Conservation (phyloP, 1,139 yeast genomes). For the Candida sanyaensis region DNA sequence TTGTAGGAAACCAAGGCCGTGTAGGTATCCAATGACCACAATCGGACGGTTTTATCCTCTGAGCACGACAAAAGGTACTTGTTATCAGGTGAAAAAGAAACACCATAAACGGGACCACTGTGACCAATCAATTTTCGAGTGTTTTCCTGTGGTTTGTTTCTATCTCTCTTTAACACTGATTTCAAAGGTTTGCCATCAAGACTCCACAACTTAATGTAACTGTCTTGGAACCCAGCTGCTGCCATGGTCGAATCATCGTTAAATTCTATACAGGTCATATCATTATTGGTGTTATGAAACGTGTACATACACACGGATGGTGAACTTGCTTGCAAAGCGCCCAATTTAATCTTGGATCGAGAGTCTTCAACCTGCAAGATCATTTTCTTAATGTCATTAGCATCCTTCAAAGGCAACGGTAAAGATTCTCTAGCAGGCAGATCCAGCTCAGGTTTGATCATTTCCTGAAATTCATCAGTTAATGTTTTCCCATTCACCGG, state of each 20-base stretch:
- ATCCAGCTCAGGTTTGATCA: conserved; percentile 54
- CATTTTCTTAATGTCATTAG: conserved; percentile 76
- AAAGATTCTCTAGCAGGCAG: conserved; percentile 74
- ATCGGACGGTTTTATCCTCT: conserved; percentile 87
- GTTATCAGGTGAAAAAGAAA: conserved; percentile 89
- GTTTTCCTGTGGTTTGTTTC: conserved; percentile 43
- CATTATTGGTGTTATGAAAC: conserved; percentile 91
- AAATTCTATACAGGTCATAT: conserved; percentile 79
- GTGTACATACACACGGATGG: conserved; percentile 99
- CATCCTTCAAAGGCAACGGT: conserved; percentile 85
- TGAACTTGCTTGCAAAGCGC: conserved; percentile 68
- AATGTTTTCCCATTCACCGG: conserved; percentile 43
- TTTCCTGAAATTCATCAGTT: conserved; percentile 51
- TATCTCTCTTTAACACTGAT: conserved; percentile 65
- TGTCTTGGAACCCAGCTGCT: conserved; percentile 95
- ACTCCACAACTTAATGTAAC: conserved; percentile 88
- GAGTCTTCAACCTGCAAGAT: conserved; percentile 81
- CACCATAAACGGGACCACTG: conserved; percentile 90
- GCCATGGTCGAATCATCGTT: conserved; percentile 84
- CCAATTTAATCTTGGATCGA: conserved; percentile 67
- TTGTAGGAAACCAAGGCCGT: conserved; percentile 90
- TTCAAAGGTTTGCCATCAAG: conserved; percentile 84
- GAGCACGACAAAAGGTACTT: conserved; percentile 78
- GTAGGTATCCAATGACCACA: conserved; percentile 94
- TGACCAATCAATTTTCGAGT: conserved; percentile 82